Evolutionary conservation across 2,329 filamentous ascomycete species (phyloP), one percentile per base, ranked within the genome.

Genomic region (Neophaeococcomyces aloes): DNA sequence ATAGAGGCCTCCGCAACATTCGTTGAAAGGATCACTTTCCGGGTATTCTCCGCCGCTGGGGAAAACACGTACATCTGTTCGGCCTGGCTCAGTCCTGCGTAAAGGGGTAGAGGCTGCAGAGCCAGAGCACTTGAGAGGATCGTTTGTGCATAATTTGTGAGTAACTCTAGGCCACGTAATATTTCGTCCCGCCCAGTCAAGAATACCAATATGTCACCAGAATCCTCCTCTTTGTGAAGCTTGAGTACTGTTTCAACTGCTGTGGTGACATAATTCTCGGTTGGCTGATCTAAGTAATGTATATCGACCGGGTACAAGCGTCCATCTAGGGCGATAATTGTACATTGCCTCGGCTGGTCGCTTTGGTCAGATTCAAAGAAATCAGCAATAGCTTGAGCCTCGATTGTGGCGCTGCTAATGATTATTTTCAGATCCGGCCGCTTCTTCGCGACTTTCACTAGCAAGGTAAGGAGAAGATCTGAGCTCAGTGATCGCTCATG

Each of bases 1-100:
- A 98, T 83, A 1, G 86, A 94, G 3, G 91, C 89, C 67, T 98
- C 91, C 10, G 91, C 87, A 51, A 96, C 95, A 59, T 96, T 96
- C 46, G 91, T 96, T 3, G 86, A 83, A 52, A 95, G 81, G 29
- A 98, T 84, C 30, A 95, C 83, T 59, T 96, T 96, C 32, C 91
- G 76, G 1, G 81, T 88, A 47, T 88, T 81, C 48, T 85, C 79
- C 0, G 85, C 79, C 2, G 87, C 70, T 42, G 83, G 79, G 55
- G 94, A 86, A 59, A 96, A 96, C 31, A 96, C 83, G 52, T 88
- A 88, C 78, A 94, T 89, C 59, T 96, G 91, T 57, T 95, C 81
- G 51, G 95, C 88, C 7, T 83, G 86, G 2, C 86, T 78, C 4
- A 96, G 73, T 2, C 89, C 91, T 3, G 91, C 86, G 59, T 93